Conservation (phyloP, 768 basidiomycete genomes). For the Rhodotorula babjevae region DNA sequence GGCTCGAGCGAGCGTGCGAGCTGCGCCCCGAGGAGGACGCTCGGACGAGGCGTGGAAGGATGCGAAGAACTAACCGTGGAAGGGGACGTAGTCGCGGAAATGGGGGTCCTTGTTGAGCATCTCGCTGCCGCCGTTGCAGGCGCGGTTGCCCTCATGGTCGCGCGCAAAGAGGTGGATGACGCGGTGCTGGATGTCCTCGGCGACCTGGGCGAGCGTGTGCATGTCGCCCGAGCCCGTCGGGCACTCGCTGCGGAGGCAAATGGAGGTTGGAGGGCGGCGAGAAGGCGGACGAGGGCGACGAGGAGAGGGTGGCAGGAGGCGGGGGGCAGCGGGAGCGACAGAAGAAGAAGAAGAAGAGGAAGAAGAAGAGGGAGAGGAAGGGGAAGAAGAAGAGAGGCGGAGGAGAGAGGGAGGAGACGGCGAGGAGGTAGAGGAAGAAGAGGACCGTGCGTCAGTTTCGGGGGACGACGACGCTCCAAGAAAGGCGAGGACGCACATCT, state of each 20-base stretch:
- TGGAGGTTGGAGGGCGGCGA: too few relatives aligned
- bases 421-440: too few relatives aligned
- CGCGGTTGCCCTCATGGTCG: slow-evolving; percentile 72
- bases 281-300: too few relatives aligned
- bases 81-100: slow-evolving; percentile 95
- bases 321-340: too few relatives aligned
- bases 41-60: background rate
- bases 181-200: slow-evolving; percentile 98
- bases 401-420: too few relatives aligned
- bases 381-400: background rate
- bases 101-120: slow-evolving; percentile 86
- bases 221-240: slow-evolving; percentile 95
- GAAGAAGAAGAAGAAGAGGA: too few relatives aligned
- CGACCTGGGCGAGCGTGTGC: slow-evolving; percentile 89
- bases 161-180: slow-evolving; percentile 98
- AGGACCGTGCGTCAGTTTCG: too few relatives aligned
- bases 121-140: slow-evolving; percentile 83
- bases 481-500: slow-evolving; percentile 49
- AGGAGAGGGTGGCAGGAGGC: too few relatives aligned
- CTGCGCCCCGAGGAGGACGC: background rate
- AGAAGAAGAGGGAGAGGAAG: too few relatives aligned
- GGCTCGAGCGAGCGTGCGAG: too few relatives aligned
- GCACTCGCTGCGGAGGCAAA: slow-evolving; percentile 88
- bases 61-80: slow-evolving; percentile 64
- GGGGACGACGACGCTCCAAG: too few relatives aligned